Evolutionary conservation across 2,329 filamentous ascomycete species (phyloP).

Genomic region (Fragosphaeria purpurea): DNA sequence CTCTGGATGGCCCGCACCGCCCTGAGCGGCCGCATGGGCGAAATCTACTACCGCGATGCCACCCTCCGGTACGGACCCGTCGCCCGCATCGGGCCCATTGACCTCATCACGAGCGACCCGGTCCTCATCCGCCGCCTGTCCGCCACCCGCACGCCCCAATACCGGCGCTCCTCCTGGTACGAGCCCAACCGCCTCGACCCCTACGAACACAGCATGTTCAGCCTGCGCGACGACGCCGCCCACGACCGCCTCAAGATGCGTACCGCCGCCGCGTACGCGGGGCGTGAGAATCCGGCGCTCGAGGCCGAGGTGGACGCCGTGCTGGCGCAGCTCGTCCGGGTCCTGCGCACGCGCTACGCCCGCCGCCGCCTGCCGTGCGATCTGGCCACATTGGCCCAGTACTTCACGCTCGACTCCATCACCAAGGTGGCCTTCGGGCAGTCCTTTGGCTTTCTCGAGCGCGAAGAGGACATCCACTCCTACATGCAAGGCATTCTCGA

Average conservation of each 20-base stretch:
- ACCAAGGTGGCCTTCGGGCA: conserved; percentile 36
- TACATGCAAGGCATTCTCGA: conserved; percentile 31
- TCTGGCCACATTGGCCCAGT: conserved; percentile 33
- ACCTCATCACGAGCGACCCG: conserved; percentile 25
- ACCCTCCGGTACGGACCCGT: conserved; percentile 19
- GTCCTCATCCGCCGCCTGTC: conserved; percentile 21
- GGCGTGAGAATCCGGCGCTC: conserved; percentile 18
- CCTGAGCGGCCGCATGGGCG: conserved; percentile 15
- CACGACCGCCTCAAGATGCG: conserved; percentile 21
- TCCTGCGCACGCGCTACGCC: conserved; percentile 14
- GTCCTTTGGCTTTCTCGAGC: conserved; percentile 32
- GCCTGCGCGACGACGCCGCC: conserved; percentile 19
- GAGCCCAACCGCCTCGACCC: conserved; percentile 37
- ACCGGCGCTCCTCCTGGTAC: conserved; percentile 29
- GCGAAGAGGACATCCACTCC: conserved; percentile 32
- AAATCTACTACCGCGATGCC: conserved; percentile 14
- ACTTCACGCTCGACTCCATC: conserved; percentile 42
- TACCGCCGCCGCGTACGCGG: conserved; percentile 18
- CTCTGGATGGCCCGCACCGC: conserved; percentile 19
- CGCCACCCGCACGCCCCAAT: conserved; percentile 17
- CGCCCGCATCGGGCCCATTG: conserved; percentile 26
- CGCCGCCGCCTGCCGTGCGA: conserved; percentile 25
- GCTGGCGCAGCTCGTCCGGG: conserved; percentile 10
- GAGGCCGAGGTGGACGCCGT: conserved; percentile 18
- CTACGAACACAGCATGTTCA: conserved; percentile 38